Conservation (phyloP, 176 grass and related monocot genomes). For the Ampelocalamus luodianensis region DNA sequence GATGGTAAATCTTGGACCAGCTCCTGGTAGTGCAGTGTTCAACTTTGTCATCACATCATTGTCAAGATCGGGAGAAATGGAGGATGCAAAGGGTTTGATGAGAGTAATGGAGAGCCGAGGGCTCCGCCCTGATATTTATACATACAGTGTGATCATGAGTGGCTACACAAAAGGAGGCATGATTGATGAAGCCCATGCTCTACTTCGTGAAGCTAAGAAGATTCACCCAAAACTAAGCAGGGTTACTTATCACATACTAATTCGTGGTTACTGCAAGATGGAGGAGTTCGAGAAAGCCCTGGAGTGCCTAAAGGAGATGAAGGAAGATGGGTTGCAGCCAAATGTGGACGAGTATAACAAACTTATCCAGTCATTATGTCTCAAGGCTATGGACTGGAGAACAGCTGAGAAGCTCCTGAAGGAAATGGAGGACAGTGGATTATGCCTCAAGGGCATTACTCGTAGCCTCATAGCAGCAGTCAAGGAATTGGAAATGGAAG, state of each 20-base stretch:
- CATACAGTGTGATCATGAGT: conserved; percentile 91
- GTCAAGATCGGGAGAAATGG: conserved; percentile 75
- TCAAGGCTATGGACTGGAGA: conserved; percentile 86
- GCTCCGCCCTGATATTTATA: conserved; percentile 76
- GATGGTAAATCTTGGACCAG: conserved; percentile 74
- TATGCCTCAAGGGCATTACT: conserved; percentile 64
- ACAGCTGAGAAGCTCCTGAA: conserved; percentile 73
- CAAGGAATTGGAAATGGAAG: conserved; percentile 84
- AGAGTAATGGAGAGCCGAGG: conserved; percentile 73
- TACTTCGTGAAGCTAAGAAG: conserved; percentile 73
- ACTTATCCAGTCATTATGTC: conserved; percentile 86
- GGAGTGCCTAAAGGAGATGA: conserved; percentile 91
- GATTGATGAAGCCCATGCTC: conserved; percentile 78
- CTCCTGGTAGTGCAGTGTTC: conserved; percentile 76
- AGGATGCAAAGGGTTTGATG: conserved; percentile 70
- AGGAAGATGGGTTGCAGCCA: conserved; percentile 78
- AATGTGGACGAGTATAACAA: conserved; percentile 92
- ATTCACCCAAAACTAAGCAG: conserved; percentile 65
- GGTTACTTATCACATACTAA: conserved; percentile 78
- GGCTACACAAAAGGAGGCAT: conserved; percentile 76
- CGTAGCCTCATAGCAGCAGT: conserved; percentile 84
- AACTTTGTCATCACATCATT: conserved; percentile 85
- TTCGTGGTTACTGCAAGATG: conserved; percentile 95
- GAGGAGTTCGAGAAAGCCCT: conserved; percentile 85
- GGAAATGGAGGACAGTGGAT: conserved; percentile 74